phyloP scores from a whole-genome alignment of 176 grass and related monocot species.

The Cenchrus americanus region DNA sequence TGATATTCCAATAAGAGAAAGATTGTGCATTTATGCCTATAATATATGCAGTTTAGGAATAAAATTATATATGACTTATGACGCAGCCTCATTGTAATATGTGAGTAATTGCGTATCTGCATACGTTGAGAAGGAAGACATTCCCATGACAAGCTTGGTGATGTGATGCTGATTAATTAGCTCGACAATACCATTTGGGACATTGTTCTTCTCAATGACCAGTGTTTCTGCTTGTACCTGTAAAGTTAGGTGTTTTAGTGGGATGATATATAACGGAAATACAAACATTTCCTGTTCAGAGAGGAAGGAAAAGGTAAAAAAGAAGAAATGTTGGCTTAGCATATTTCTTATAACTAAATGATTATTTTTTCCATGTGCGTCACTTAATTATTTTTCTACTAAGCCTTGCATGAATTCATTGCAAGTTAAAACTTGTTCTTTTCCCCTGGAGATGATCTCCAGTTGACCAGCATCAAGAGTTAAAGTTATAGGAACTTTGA shows the following conservation, averaged over 20 bases:
- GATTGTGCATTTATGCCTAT: conserved; percentile 19
- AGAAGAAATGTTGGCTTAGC: not conserved
- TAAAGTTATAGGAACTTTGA: not conserved
- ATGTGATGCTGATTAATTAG: conserved; percentile 58
- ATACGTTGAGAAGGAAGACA: conserved; percentile 61
- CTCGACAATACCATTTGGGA: conserved; percentile 63
- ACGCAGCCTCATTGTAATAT: not conserved
- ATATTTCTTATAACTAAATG: not conserved
- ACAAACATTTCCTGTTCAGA: not conserved
- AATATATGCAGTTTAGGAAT: conserved; percentile 18
- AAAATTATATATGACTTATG: not conserved
- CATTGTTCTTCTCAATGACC: conserved; percentile 65
- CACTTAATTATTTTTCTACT: not conserved
- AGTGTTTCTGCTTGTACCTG: conserved; percentile 54
- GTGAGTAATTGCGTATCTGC: conserved; percentile 7
- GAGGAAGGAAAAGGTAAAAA: not conserved
- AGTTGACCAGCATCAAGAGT: not conserved
- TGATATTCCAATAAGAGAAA: not conserved
- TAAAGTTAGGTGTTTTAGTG: conserved; percentile 17
- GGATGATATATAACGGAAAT: not conserved
- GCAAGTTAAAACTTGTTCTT: not conserved
- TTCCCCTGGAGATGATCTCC: not conserved
- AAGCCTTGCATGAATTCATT: not conserved
- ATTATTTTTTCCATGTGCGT: not conserved
- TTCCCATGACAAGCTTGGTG: conserved; percentile 71